Conservation (phyloP, 2,329 filamentous ascomycete genomes). For the Hymenoscyphus salicellus region DNA sequence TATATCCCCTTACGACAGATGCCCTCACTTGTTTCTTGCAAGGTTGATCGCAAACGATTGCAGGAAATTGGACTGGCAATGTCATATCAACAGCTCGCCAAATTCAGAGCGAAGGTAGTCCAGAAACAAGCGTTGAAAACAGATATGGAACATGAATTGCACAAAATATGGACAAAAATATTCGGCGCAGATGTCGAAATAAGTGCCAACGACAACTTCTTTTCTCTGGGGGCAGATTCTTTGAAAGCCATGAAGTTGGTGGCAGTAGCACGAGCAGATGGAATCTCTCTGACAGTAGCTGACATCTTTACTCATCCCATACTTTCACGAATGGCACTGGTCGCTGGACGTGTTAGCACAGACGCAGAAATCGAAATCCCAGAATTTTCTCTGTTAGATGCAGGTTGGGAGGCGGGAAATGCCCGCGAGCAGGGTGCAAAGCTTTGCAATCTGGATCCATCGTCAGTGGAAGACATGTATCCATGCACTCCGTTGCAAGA, state of each 20-base stretch:
- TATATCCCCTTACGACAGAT: constrained; percentile 34
- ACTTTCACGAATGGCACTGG: constrained; percentile 43
- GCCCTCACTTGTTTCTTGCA: constrained; percentile 34
- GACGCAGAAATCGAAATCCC: constrained; percentile 9
- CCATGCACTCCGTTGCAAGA: constrained; percentile 41
- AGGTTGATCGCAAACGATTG: constrained; percentile 39
- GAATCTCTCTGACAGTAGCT: constrained; percentile 40
- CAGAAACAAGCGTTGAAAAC: constrained; percentile 7
- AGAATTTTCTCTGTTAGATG: constrained; percentile 23
- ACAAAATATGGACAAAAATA: constrained; percentile 13
- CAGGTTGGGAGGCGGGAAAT: background rate
- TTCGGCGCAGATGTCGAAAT: constrained; percentile 7
- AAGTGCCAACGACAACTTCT: constrained; percentile 38
- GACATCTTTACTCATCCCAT: constrained; percentile 43
- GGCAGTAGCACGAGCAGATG: constrained; percentile 31
- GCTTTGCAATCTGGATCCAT: constrained; percentile 23
- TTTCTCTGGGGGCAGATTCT: constrained; percentile 37
- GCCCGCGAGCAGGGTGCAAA: constrained; percentile 14
- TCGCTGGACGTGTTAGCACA: constrained; percentile 24
- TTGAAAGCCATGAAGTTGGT: constrained; percentile 44
- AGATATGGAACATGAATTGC: constrained; percentile 14
- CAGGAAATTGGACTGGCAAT: constrained; percentile 3
- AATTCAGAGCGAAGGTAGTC: background rate
- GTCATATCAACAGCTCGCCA: constrained; percentile 3
- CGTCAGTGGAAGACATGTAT: constrained; percentile 39